Evolutionary conservation across 306 rosid species (phyloP).

Genomic region (Lathyrus sativus): DNA sequence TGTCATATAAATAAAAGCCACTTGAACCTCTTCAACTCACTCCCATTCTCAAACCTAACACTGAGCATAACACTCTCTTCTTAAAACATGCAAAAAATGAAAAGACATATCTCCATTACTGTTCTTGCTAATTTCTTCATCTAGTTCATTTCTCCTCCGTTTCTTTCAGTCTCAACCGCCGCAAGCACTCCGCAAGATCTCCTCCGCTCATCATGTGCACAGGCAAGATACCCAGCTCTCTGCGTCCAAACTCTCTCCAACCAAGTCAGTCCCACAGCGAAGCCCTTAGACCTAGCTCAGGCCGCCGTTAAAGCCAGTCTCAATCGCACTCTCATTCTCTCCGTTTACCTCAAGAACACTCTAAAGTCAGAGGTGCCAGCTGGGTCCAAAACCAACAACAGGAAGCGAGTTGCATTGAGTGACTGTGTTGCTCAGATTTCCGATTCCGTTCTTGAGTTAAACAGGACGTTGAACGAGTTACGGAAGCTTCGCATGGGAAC

Average conservation of each 20-base stretch:
- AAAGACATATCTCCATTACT: slow-evolving; percentile 1
- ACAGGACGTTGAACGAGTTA: slow-evolving; percentile 52
- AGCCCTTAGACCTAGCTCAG: slow-evolving; percentile 64
- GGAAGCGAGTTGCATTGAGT: slow-evolving; percentile 47
- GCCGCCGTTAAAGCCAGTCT: slow-evolving; percentile 68
- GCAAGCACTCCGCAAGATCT: slow-evolving; percentile 45
- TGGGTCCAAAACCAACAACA: neutral
- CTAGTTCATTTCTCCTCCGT: neutral
- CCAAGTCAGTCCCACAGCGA: slow-evolving; percentile 46
- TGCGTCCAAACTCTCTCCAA: slow-evolving; percentile 69
- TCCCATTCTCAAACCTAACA: neutral
- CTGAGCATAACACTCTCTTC: neutral
- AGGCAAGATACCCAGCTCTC: slow-evolving; percentile 73
- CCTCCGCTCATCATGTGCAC: slow-evolving; percentile 61
- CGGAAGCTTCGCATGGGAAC: slow-evolving; percentile 47
- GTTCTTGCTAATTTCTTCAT: neutral
- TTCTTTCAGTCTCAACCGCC: slow-evolving; percentile 32
- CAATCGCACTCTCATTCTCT: slow-evolving; percentile 46
- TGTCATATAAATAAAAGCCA: slow-evolving; percentile 22
- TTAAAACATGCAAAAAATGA: slow-evolving; percentile 30
- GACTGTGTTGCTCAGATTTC: slow-evolving; percentile 70
- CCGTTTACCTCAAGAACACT: slow-evolving; percentile 38
- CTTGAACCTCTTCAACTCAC: neutral
- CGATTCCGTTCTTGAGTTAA: slow-evolving; percentile 60
- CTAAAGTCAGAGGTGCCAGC: neutral